Conservation (phyloP, 1,284 basidiomycete genomes). For the Trametes versicolor region DNA sequence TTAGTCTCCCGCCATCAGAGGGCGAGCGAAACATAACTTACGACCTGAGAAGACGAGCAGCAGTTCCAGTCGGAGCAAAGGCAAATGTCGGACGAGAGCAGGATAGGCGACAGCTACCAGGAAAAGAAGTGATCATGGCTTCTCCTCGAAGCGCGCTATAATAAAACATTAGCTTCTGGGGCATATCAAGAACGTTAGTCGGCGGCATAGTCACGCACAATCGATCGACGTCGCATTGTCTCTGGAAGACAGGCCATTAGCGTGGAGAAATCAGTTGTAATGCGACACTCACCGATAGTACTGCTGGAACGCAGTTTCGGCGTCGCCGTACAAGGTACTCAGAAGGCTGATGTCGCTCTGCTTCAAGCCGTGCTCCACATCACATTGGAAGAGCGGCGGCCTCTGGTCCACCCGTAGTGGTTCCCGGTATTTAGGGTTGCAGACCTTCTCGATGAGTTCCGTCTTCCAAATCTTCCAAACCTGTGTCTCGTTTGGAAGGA, state of each 20-base stretch:
- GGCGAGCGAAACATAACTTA: neutral
- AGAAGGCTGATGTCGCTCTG: slow-evolving; percentile 6
- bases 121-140: too few species aligned
- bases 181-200: too few species aligned
- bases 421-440: neutral
- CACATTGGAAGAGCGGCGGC: neutral
- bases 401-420: neutral
- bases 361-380: neutral
- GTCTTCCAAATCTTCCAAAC: slow-evolving; percentile 25
- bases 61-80: too few species aligned
- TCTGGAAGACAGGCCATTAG: neutral
- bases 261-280: too few species aligned
- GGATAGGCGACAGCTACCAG: too few species aligned
- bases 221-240: neutral
- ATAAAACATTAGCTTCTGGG: too few species aligned
- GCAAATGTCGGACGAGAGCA: too few species aligned
- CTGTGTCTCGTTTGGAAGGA: slow-evolving; percentile 27
- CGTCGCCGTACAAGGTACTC: slow-evolving; percentile 11
- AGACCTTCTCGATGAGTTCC: slow-evolving; percentile 11
- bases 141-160: too few species aligned
- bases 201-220: neutral
- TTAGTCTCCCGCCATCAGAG: neutral
- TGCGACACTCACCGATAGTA: slow-evolving; percentile 1
- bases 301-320: slow-evolving; percentile 12
- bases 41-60: neutral